Conservation (phyloP, 164 flowering plant species). For the Magnolia kwangsiensis region DNA sequence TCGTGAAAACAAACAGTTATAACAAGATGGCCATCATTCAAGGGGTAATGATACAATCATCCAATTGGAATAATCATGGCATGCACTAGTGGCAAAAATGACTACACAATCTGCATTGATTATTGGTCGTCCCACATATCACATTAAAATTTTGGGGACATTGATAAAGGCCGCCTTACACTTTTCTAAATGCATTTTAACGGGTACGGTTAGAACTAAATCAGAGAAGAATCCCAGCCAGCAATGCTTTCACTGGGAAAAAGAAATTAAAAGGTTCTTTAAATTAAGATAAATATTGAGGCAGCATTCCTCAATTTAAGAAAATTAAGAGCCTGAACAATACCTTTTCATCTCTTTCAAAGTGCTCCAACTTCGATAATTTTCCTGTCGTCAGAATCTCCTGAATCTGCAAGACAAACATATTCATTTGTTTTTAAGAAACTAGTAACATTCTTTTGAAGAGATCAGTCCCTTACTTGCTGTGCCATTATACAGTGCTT, state of each 20-base stretch:
- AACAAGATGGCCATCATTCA: too few species aligned
- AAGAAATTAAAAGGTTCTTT: neutral
- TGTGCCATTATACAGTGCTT: neutral
- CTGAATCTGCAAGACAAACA: conserved; percentile 62
- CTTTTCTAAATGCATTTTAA: too few species aligned
- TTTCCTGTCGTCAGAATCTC: conserved; percentile 92
- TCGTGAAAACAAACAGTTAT: too few species aligned
- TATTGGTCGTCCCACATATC: too few species aligned
- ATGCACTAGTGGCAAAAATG: too few species aligned
- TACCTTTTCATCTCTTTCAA: conserved; percentile 94
- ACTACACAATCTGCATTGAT: too few species aligned
- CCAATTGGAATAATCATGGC: too few species aligned
- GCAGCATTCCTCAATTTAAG: neutral
- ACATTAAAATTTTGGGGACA: too few species aligned
- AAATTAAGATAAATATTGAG: neutral
- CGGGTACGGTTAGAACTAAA: too few species aligned
- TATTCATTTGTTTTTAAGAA: too few species aligned
- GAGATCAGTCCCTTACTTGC: neutral
- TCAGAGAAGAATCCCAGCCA: neutral
- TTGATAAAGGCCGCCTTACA: too few species aligned
- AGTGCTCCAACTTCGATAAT: conserved; percentile 90
- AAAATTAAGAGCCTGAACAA: conserved; percentile 11
- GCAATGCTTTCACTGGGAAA: neutral
- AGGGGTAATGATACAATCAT: too few species aligned
- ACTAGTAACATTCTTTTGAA: neutral